phyloP scores from a whole-genome alignment of 2,329 filamentous ascomycete species.

The Fusarium nisikadoi region DNA sequence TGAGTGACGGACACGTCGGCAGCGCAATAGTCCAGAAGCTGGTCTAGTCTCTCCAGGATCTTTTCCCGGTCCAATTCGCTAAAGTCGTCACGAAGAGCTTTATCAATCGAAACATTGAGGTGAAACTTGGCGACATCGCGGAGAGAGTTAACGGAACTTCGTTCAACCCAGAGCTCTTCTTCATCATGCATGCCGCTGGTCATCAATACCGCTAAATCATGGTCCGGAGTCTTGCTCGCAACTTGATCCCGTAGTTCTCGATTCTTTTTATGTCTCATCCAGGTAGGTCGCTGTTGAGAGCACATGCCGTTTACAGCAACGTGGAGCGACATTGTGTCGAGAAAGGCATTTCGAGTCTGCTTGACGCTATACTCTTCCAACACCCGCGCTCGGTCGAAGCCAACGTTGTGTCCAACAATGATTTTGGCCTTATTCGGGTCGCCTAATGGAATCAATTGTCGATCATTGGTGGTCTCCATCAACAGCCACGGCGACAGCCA shows the following conservation, averaged over 20 bases:
- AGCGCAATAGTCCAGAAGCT: slow-evolving; percentile 92
- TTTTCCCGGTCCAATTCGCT: slow-evolving; percentile 80
- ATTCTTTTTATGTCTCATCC: slow-evolving; percentile 97
- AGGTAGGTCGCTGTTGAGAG: slow-evolving; percentile 92
- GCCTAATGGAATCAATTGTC: slow-evolving; percentile 88
- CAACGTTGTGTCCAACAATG: slow-evolving; percentile 93
- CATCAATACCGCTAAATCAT: slow-evolving; percentile 77
- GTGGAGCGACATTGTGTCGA: slow-evolving; percentile 98
- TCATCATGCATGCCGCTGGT: slow-evolving; percentile 82
- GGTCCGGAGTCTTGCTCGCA: slow-evolving; percentile 74
- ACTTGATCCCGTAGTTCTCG: slow-evolving; percentile 85
- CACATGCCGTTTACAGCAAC: slow-evolving; percentile 99
- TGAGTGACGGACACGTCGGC: slow-evolving; percentile 95
- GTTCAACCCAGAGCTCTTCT: slow-evolving; percentile 93
- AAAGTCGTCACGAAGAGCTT: slow-evolving; percentile 86
- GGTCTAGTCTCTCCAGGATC: slow-evolving; percentile 77
- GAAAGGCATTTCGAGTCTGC: slow-evolving; percentile 85
- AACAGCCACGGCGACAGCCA: slow-evolving; percentile 97
- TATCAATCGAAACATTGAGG: slow-evolving; percentile 90
- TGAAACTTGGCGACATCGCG: slow-evolving; percentile 97
- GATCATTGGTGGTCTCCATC: slow-evolving; percentile 79
- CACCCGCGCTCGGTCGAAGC: slow-evolving; percentile 90
- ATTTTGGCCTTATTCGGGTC: slow-evolving; percentile 78
- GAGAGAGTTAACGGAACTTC: slow-evolving; percentile 94
- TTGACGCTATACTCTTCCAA: slow-evolving; percentile 87